Percentiles rank a stretch among this genome's conserved stretches.
These are phyloP conservation scores for Xylariaceae sp. DNA, from an alignment of 2,329 filamentous ascomycete species.

Conservation along the genomic window DNA sequence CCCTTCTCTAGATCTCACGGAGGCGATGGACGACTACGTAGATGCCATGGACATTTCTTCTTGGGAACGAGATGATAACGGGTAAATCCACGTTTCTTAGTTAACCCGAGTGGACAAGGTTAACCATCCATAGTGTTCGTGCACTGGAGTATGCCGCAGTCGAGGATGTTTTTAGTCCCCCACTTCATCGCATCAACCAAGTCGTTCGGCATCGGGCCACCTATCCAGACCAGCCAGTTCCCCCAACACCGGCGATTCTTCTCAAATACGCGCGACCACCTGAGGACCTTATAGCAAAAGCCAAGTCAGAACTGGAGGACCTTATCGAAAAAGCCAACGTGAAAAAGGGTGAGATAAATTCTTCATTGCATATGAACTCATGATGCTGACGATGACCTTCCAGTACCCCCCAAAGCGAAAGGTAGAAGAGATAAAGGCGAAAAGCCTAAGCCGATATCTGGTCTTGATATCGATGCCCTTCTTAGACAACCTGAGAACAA, in stretches of 20 bases:
- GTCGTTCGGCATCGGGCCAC: constrained; percentile 84
- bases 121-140: constrained; percentile 34
- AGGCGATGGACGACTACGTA: constrained; percentile 90
- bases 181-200: constrained; percentile 87
- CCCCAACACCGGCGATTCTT: constrained; percentile 67
- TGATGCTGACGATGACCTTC: constrained; percentile 37
- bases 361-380: background rate
- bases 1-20: constrained; percentile 73
- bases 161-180: constrained; percentile 82
- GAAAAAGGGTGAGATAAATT: constrained; percentile 69
- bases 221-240: constrained; percentile 68
- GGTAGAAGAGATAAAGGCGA: constrained; percentile 69
- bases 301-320: constrained; percentile 62
- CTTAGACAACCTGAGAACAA: constrained; percentile 52
- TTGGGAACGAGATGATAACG: constrained; percentile 75
- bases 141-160: constrained; percentile 73
- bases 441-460: constrained; percentile 81
- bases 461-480: constrained; percentile 83
- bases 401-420: constrained; percentile 80
- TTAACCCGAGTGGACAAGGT: constrained; percentile 22
- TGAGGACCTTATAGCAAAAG: constrained; percentile 64
- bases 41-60: constrained; percentile 87
- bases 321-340: constrained; percentile 76
- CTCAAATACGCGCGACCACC: constrained; percentile 77
- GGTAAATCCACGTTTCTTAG: constrained; percentile 51